A percentile compares a stretch with the other conserved stretches of the same genome.
These are phyloP conservation scores for Spathaspora girioi DNA, from an alignment of 805 yeast genomes.

Conservation along the genomic window DNA sequence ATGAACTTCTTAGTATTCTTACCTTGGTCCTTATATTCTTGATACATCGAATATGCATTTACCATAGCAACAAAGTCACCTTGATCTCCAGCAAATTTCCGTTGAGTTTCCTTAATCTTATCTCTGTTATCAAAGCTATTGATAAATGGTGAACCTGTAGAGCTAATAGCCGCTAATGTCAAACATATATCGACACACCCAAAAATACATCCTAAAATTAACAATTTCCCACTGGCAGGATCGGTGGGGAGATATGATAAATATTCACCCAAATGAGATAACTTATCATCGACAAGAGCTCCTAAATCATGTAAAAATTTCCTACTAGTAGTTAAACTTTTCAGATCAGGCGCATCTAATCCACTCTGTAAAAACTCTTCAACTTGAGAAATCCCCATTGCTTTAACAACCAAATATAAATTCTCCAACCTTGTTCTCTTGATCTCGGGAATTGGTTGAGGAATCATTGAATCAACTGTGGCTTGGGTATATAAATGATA, in stretches of 20 bases:
- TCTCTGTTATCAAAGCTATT: slow-evolving; percentile 63
- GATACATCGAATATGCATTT: slow-evolving; percentile 56
- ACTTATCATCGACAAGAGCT: slow-evolving; percentile 45
- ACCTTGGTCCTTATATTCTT: slow-evolving; percentile 15
- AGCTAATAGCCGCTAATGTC: slow-evolving; percentile 74
- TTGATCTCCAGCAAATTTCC: slow-evolving; percentile 41
- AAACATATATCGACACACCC: slow-evolving; percentile 76
- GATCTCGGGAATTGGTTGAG: slow-evolving; percentile 86
- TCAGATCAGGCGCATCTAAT: slow-evolving; percentile 71
- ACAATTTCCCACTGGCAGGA: slow-evolving; percentile 76
- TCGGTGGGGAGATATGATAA: slow-evolving; percentile 84
- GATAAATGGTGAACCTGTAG: slow-evolving; percentile 72
- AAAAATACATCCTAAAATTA: slow-evolving; percentile 76
- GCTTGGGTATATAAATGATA: slow-evolving; percentile 72
- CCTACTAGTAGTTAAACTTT: slow-evolving; percentile 49
- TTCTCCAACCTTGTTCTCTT: slow-evolving; percentile 80
- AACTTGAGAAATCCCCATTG: slow-evolving; percentile 82
- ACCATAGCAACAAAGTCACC: slow-evolving; percentile 78
- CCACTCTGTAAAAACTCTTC: slow-evolving; percentile 67
- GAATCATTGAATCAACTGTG: slow-evolving; percentile 53
- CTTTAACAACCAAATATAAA: slow-evolving; percentile 75
- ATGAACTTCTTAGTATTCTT: slow-evolving; percentile 42
- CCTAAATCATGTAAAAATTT: slow-evolving; percentile 65
- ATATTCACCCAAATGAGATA: slow-evolving; percentile 78
- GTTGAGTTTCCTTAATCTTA: slow-evolving; percentile 47